Conservation (phyloP, 2,329 filamentous ascomycete species). For the Fusarium sp. region DNA sequence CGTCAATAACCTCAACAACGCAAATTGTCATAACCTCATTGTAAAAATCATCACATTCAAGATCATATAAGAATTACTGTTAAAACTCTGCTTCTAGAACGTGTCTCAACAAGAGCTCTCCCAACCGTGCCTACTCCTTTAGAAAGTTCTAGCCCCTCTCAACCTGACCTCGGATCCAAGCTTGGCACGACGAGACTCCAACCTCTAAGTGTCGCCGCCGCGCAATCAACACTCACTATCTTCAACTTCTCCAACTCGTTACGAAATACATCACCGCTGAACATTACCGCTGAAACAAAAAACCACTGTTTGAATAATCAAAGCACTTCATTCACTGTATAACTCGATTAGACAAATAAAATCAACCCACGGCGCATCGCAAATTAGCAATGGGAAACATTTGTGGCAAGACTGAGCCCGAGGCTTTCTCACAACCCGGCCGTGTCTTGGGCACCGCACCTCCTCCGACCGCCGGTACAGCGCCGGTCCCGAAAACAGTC, state of each 20-base stretch:
- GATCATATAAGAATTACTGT: neutral
- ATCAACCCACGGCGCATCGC: neutral
- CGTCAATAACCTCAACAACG: neutral
- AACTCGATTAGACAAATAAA: neutral
- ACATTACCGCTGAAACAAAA: neutral
- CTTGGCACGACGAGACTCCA: conserved; percentile 26
- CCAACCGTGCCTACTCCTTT: neutral
- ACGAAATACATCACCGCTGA: neutral
- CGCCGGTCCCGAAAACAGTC: conserved; percentile 63
- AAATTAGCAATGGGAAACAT: conserved; percentile 79
- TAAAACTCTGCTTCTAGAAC: neutral
- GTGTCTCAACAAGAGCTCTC: neutral
- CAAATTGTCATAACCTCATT: neutral
- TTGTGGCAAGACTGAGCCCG: conserved; percentile 80
- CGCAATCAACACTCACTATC: conserved; percentile 4
- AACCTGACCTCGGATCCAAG: conserved; percentile 17
- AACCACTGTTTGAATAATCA: neutral
- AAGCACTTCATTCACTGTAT: neutral
- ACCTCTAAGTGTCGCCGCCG: conserved; percentile 17
- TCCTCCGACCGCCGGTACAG: conserved; percentile 59
- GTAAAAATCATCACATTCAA: neutral
- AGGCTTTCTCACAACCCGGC: conserved; percentile 77
- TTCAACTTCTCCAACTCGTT: neutral
- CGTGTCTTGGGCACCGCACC: conserved; percentile 72
- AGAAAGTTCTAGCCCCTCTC: conserved; percentile 16